Evolutionary conservation across 306 rosid genomes (phyloP).

Genomic region (Abrus pulchellus): DNA sequence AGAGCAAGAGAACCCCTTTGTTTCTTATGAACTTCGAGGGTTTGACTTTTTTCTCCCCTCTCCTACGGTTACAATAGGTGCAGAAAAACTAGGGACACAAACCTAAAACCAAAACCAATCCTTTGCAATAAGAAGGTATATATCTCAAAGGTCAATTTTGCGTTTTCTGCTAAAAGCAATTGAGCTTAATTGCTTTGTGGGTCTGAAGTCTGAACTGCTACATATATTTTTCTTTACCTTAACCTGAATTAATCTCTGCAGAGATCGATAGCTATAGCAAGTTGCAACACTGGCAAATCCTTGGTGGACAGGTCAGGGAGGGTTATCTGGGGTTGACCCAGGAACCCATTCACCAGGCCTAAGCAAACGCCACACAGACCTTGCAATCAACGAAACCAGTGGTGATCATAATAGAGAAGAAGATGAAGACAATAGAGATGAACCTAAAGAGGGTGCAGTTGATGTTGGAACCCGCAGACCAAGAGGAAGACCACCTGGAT

Average conservation of each 20-base stretch:
- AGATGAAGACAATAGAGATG: constrained; percentile 63
- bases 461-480: constrained; percentile 81
- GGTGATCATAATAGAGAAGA: constrained; percentile 57
- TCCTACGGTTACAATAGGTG: constrained; percentile 10
- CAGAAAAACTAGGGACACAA: not conserved
- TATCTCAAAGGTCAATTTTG: not conserved
- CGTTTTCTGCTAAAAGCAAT: constrained; percentile 1
- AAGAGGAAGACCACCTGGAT: constrained; percentile 94
- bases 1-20: constrained; percentile 3
- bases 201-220: not conserved
- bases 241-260: not conserved
- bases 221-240: not conserved
- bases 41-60: constrained; percentile 49
- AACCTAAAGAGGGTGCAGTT: constrained; percentile 86
- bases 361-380: constrained; percentile 65
- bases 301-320: constrained; percentile 91
- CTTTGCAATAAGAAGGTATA: not conserved
- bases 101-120: not conserved
- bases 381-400: constrained; percentile 65
- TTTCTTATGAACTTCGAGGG: constrained; percentile 36
- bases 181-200: constrained; percentile 27
- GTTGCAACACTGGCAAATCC: constrained; percentile 85
- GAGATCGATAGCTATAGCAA: no score
- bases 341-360: constrained; percentile 66
- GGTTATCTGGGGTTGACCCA: constrained; percentile 81